Evolutionary conservation across 1,284 basidiomycete genomes (phyloP).

Genomic region (Chondrostereum purpureum): DNA sequence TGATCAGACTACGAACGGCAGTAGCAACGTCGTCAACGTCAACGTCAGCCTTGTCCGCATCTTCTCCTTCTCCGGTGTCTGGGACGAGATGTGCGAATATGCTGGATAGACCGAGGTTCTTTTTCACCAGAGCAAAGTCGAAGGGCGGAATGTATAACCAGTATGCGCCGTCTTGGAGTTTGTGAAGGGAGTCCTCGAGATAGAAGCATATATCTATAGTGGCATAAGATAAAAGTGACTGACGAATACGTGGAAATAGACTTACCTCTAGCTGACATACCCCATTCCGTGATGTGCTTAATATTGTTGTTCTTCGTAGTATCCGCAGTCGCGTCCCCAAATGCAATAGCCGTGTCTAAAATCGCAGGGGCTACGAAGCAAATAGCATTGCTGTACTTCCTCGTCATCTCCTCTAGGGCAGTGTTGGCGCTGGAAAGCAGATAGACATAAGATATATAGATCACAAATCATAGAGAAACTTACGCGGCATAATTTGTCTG

Average conservation of each 20-base stretch:
- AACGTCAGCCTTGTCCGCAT: background rate
- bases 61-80: background rate
- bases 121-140: background rate
- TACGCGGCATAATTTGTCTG: conserved; percentile 35
- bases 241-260: too few species aligned
- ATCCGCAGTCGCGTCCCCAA: background rate
- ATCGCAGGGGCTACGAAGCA: conserved; percentile 29
- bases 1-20: conserved; percentile 7
- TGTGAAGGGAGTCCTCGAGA: background rate
- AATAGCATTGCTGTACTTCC: conserved; percentile 27
- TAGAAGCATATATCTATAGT: conserved; percentile 1
- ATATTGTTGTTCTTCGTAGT: background rate
- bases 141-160: conserved; percentile 2
- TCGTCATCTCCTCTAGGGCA: conserved; percentile 23
- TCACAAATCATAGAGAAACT: conserved; percentile 8
- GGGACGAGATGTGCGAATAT: background rate
- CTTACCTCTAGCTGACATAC: background rate
- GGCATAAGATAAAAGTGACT: too few species aligned
- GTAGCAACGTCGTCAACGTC: background rate
- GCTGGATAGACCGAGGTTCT: background rate
- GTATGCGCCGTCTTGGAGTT: background rate
- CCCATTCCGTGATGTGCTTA: background rate
- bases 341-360: conserved; percentile 18
- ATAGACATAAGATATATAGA: background rate
- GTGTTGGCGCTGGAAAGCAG: conserved; percentile 27